Base-by-base conservation (phyloP, 768 basidiomycete genomes). In the Daedalea quercina region DNA sequence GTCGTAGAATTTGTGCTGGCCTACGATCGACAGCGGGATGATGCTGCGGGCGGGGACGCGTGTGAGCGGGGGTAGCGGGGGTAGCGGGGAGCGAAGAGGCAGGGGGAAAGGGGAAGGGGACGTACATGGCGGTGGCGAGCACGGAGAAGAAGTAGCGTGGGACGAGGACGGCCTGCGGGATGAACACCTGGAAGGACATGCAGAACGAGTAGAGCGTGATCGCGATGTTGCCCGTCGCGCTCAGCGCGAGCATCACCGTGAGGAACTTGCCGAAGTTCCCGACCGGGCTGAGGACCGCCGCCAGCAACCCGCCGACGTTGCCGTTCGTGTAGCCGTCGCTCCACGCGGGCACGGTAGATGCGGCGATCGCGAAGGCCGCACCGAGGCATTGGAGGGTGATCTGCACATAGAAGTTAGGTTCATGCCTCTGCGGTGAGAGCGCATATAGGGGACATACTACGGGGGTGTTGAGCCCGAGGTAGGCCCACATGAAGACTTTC, bases 181-280 rank as follows among this genome's bases (percentile, higher is more conserved):
- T 64, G 59, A 84, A 74, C 1, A 85, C 74, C 63, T 92, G 90
- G 57, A 89, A 71, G 63, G 81, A 84, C 53, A 92, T 75, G 57
- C 82, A 80, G 53, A 86, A 78, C 42, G 85, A 89, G 67, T 96
- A 96, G 56, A 92, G 82, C 6, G 88, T 86, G 2, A 84, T 80
- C 1, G 89, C 87, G 43, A 90, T 85, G 69, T 93, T 94, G 2
- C 80, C 87, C 1, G 83, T 81, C 12, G 90, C 81, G 53, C 83
- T 84, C 26, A 94, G 68, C n/a, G 84, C 81, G 57, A 92, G 73
- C 51, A 93, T 63, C 24, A 87, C 85, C 0, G 84, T 73, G 43
- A 90, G 70, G 67, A 87, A 80, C 57, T 86, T 86, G 0, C 86
- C 81, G 66, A 88, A 88, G 28, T 75, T 75, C 1, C 81, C 80